A percentile compares a stretch with the other conserved stretches of the same genome.
Evolutionary conservation across 371 early-diverging fungal species (phyloP).

Genomic region (Dichotomocladium elegans): DNA sequence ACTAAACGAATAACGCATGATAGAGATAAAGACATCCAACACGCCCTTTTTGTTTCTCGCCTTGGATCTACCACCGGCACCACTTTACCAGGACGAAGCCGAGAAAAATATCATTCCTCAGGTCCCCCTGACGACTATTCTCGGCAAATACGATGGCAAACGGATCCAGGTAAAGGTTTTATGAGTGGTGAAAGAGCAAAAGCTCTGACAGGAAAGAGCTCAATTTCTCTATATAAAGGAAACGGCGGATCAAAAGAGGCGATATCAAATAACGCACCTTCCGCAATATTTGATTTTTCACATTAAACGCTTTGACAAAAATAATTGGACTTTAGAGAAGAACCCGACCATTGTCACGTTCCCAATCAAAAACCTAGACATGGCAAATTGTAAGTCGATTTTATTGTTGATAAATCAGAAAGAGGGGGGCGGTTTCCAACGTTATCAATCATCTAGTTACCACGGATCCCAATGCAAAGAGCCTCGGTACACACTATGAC

Average conservation of each 20-base stretch:
- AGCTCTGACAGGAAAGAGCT: too few species aligned
- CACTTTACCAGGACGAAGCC: constrained; percentile 86
- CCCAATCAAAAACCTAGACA: constrained; percentile 80
- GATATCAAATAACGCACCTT: constrained; percentile 70
- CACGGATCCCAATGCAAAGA: constrained; percentile 43
- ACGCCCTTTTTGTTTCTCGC: constrained; percentile 85
- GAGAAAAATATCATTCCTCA: constrained; percentile 94
- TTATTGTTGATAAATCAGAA: too few species aligned
- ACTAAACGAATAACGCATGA: neutral
- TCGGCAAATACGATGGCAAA: constrained; percentile 85
- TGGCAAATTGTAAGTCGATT: constrained; percentile 62
- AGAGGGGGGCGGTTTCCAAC: too few species aligned
- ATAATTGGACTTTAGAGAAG: constrained; percentile 85
- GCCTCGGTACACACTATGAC: constrained; percentile 67
- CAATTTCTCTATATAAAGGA: constrained; percentile 60
- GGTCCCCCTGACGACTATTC: constrained; percentile 69
- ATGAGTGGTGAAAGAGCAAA: too few species aligned
- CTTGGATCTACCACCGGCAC: constrained; percentile 91
- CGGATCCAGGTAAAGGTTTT: constrained; percentile 57
- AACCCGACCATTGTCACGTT: constrained; percentile 98
- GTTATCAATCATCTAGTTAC: constrained; percentile 37
- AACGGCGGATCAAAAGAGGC: constrained; percentile 57
- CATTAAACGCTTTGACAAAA: constrained; percentile 89
- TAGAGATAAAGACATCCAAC: constrained; percentile 46
- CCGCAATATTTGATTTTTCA: constrained; percentile 90